phyloP scores from a whole-genome alignment of 768 basidiomycete genomes.

The Naganishia friedmannii region DNA sequence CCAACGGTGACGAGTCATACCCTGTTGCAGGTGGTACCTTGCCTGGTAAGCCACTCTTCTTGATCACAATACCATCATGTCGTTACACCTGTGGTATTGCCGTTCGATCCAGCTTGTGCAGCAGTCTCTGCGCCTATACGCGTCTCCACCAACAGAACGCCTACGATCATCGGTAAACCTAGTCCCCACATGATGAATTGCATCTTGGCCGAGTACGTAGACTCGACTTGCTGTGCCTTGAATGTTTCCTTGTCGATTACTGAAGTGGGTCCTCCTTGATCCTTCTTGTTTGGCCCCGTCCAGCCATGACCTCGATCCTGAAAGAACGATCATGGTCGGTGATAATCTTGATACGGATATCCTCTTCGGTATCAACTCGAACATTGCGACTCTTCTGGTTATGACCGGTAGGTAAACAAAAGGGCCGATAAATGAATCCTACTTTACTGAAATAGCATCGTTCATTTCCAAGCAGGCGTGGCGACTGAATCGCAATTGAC shows the following conservation, averaged over 20 bases:
- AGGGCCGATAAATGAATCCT: background rate
- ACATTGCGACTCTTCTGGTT: slow-evolving; percentile 81
- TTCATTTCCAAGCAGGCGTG: slow-evolving; percentile 60
- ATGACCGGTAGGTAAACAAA: slow-evolving; percentile 64
- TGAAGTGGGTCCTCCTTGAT: background rate
- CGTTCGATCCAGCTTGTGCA: slow-evolving; percentile 57
- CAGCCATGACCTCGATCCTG: slow-evolving; percentile 77
- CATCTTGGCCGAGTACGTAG: slow-evolving; percentile 68
- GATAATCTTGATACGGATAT: slow-evolving; percentile 96
- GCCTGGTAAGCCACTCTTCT: slow-evolving; percentile 61
- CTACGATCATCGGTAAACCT: slow-evolving; percentile 86
- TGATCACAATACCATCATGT: background rate
- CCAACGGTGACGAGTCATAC: slow-evolving; percentile 90
- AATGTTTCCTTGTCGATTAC: background rate
- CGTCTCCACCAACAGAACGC: slow-evolving; percentile 66
- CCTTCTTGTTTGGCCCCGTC: slow-evolving; percentile 48
- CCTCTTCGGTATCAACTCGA: slow-evolving; percentile 81
- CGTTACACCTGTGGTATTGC: background rate
- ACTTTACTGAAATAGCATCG: too few relatives aligned
- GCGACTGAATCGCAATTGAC: slow-evolving; percentile 70
- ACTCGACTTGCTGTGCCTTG: slow-evolving; percentile 32
- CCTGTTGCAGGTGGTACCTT: slow-evolving; percentile 64
- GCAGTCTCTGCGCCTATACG: slow-evolving; percentile 77
- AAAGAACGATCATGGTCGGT: slow-evolving; percentile 87
- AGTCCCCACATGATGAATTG: slow-evolving; percentile 85